phyloP scores from a whole-genome alignment of 2,329 filamentous ascomycete genomes.

The Hirsutella minnesotensis region DNA sequence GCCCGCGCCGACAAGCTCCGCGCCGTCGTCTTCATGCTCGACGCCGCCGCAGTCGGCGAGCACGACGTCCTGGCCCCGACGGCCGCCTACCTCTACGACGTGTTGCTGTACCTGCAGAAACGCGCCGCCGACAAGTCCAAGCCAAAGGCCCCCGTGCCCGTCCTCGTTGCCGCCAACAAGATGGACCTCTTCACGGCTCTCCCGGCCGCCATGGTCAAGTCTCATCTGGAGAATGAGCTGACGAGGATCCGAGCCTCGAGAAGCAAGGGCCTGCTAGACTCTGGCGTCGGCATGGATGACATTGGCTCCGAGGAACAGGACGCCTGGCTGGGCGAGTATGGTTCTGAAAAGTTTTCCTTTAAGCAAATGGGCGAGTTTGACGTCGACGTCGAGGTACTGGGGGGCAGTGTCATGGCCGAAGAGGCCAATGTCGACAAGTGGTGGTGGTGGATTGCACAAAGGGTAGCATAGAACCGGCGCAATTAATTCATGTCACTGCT shows the following conservation, averaged over 20 bases:
- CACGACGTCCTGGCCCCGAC: conserved; percentile 55
- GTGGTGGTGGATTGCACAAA: conserved; percentile 82
- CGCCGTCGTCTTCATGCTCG: conserved; percentile 79
- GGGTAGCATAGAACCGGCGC: conserved; percentile 36
- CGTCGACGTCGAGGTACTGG: conserved; percentile 62
- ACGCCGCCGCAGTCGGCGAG: conserved; percentile 58
- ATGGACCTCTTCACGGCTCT: conserved; percentile 89
- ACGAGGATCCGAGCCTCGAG: conserved; percentile 63
- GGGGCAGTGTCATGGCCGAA: conserved; percentile 57
- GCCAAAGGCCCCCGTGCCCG: conserved; percentile 39
- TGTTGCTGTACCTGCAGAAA: conserved; percentile 74
- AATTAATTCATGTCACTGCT: neutral
- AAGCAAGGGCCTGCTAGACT: conserved; percentile 73
- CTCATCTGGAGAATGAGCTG: conserved; percentile 69
- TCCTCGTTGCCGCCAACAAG: conserved; percentile 90
- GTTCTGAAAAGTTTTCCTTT: conserved; percentile 68
- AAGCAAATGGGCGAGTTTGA: conserved; percentile 73
- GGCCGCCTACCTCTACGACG: conserved; percentile 78
- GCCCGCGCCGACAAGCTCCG: conserved; percentile 37
- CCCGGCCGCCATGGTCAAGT: conserved; percentile 63
- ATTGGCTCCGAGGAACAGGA: conserved; percentile 59
- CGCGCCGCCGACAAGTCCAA: conserved; percentile 36
- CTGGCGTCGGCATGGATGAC: conserved; percentile 58
- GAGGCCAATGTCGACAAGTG: conserved; percentile 67
- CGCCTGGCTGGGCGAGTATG: conserved; percentile 73